These are phyloP conservation scores for Lipomyces sp. DNA, from an alignment of 805 yeast species.

Conservation along the genomic window DNA sequence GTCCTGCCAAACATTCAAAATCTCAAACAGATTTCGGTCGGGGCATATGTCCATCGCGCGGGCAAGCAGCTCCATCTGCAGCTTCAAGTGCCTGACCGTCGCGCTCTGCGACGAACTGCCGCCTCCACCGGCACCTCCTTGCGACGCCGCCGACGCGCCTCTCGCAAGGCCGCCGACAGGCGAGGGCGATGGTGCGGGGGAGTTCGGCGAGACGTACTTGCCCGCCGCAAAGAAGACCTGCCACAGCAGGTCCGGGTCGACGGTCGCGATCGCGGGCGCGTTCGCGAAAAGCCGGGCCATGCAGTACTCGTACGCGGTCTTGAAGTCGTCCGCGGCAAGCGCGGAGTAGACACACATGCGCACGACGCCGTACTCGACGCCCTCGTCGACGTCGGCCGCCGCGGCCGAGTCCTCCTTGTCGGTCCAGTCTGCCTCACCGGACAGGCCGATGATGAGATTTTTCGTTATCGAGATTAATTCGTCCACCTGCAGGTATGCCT, in stretches of 20 bases:
- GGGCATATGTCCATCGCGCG: conserved; percentile 53
- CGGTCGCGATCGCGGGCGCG: conserved; percentile 19
- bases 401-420: neutral
- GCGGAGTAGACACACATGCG: conserved; percentile 64
- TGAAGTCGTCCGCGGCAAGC: conserved; percentile 58
- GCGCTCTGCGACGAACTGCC: conserved; percentile 36
- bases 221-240: conserved; percentile 71
- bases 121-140: conserved; percentile 1
- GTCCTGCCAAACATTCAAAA: conserved; percentile 58
- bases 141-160: neutral
- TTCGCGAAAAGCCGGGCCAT: conserved; percentile 25
- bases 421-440: neutral
- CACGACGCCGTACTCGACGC: conserved; percentile 18
- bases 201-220: conserved; percentile 49
- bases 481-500: conserved; percentile 34
- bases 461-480: conserved; percentile 27
- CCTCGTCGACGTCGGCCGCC: neutral
- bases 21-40: conserved; percentile 51
- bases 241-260: conserved; percentile 51
- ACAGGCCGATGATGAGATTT: conserved; percentile 13
- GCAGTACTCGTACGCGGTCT: conserved; percentile 49
- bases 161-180: conserved; percentile 1
- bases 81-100: conserved; percentile 41
- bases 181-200: conserved; percentile 29
- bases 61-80: conserved; percentile 56